Percentiles rank a stretch among this genome's conserved stretches.
Conservation (phyloP, 805 yeast genomes). For the Candida multigemmis region DNA sequence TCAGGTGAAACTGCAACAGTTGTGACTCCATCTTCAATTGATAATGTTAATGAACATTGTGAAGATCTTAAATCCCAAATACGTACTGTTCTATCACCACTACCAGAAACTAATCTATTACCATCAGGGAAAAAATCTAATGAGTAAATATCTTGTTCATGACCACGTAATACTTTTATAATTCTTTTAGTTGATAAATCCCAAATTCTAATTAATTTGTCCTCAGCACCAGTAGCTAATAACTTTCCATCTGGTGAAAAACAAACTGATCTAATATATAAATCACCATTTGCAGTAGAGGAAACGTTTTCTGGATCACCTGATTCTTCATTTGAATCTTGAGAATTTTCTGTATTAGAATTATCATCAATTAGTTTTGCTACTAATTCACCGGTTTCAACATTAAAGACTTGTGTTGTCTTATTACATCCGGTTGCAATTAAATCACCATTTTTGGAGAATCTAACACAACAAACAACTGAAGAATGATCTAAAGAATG, state of each 20-base stretch:
- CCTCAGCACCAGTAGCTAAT: conserved; percentile 92
- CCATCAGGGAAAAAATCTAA: conserved; percentile 94
- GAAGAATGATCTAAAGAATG: conserved; percentile 88
- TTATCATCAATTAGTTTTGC: conserved; percentile 80
- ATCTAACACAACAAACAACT: conserved; percentile 94
- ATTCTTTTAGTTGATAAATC: conserved; percentile 80
- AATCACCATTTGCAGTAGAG: conserved; percentile 61
- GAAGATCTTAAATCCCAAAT: conserved; percentile 93
- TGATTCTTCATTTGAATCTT: conserved; percentile 27
- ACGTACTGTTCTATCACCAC: conserved; percentile 93
- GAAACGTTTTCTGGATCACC: conserved; percentile 23
- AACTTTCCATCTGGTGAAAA: conserved; percentile 89
- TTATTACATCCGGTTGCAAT: conserved; percentile 97
- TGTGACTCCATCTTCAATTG: conserved; percentile 96
- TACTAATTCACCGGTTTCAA: conserved; percentile 81
- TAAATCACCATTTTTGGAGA: conserved; percentile 83
- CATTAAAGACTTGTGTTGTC: conserved; percentile 89
- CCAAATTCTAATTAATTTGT: conserved; percentile 90
- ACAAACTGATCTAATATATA: conserved; percentile 91
- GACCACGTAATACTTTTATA: conserved; percentile 82
- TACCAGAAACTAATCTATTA: conserved; percentile 84
- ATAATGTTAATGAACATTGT: conserved; percentile 77
- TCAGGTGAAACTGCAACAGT: conserved; percentile 97
- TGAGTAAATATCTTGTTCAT: conserved; percentile 96
- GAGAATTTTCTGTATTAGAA: conserved; percentile 29